Conservation (phyloP, 2,329 filamentous ascomycete species). For the Celoporthe dispersa region DNA sequence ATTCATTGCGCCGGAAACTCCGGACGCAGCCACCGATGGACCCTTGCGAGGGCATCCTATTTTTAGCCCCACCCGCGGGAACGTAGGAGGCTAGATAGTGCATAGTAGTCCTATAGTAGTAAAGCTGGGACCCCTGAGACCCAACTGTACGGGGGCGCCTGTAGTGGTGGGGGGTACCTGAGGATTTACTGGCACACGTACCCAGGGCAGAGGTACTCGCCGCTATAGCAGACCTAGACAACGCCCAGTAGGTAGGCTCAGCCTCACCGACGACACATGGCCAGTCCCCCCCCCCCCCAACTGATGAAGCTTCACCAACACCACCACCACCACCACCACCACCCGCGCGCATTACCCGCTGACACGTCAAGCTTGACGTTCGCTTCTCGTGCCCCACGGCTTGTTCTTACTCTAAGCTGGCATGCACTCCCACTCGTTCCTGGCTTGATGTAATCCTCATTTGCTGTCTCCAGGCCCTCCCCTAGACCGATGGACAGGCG, state of each 20-base stretch:
- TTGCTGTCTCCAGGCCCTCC: conserved; percentile 8
- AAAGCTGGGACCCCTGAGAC: conserved; percentile 2
- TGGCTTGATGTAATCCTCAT: conserved; percentile 10
- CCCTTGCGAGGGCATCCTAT: background rate
- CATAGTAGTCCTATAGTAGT: background rate
- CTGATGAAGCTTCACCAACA: too few species aligned
- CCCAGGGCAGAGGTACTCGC: background rate
- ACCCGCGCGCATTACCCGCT: background rate
- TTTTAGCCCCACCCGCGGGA: conserved; percentile 7
- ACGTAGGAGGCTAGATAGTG: background rate
- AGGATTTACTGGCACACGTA: background rate
- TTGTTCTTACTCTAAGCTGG: background rate
- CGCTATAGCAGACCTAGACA: background rate
- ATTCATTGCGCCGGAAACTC: background rate
- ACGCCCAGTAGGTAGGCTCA: background rate
- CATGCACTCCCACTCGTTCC: background rate
- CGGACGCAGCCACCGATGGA: background rate
- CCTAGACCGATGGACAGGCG: conserved; percentile 30
- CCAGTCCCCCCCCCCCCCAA: background rate
- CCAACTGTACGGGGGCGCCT: background rate
- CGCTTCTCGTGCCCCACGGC: background rate
- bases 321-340: background rate
- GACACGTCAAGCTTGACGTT: background rate
- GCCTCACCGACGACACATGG: conserved; percentile 16
- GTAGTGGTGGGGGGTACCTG: background rate